Evolutionary conservation across 73 alveolate genomes (phyloP).

Genomic region (Paramecium primaurelia): DNA sequence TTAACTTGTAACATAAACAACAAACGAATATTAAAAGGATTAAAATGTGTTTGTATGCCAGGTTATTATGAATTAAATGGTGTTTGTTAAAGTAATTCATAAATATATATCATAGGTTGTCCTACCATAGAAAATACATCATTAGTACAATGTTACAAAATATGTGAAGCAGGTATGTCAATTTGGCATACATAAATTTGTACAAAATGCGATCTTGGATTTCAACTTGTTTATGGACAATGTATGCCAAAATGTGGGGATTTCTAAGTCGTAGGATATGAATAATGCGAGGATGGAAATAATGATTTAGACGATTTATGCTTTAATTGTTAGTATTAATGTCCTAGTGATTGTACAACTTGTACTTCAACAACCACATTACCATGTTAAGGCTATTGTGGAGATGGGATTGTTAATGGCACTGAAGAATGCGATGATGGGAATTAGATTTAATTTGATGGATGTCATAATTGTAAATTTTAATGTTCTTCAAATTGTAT

Average conservation of each 20-base stretch:
- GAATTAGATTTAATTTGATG: not conserved
- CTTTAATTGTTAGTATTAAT: not conserved
- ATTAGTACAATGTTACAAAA: not conserved
- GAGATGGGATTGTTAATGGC: not conserved
- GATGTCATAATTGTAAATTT: not conserved
- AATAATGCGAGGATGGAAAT: not conserved
- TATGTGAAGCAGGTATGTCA: not conserved
- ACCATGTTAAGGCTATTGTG: not conserved
- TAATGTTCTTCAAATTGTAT: not conserved
- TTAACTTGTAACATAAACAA: not conserved
- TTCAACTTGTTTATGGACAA: not conserved
- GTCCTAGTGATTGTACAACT: not conserved
- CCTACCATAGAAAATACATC: not conserved
- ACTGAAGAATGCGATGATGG: constrained; percentile 34
- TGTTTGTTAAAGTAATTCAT: not conserved
- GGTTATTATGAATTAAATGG: not conserved
- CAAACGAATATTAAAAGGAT: not conserved
- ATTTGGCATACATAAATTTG: not conserved
- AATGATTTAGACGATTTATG: not conserved
- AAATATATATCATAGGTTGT: not conserved
- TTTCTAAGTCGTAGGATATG: not conserved
- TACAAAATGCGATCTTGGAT: not conserved
- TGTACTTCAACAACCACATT: not conserved
- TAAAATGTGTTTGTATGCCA: not conserved
- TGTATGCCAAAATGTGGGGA: not conserved